Evolutionary conservation across 768 basidiomycete genomes (phyloP), one percentile per base, ranked within the genome.

Genomic region (Rhizopogon sp.): DNA sequence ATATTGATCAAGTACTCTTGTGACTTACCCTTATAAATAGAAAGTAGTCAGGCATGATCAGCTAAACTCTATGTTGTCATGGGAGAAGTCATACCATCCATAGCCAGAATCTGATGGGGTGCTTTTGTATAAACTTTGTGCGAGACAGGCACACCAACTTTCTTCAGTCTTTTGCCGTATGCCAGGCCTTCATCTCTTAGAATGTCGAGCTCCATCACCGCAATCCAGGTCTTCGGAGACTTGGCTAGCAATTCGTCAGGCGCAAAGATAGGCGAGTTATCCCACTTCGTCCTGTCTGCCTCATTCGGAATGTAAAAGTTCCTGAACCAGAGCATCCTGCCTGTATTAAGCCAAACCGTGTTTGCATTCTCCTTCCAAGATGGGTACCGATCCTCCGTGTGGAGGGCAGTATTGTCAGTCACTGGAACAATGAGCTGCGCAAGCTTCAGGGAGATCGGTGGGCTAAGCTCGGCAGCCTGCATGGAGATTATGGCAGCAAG

Each of bases 361-460:
- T 82, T 70, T 14, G 72, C 71, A 61, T 87, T 88, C 56, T 80
- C 77, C 14, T 69, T 70, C 87, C 88, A 89, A 5, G 77, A 79
- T 16, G 64, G 66, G 59, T 80, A 74, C 5, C 65, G 67, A 14
- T 60, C 57, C 2, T 60, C 75, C 43, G 61, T 71, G 56, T 58
- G 73, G 72, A 62, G 62, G 6, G 83, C 82, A 14, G 88, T 89
- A 74, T 89, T 90, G 64, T 90, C 86, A 2, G 79, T 83, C 28
- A 89, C 87, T 0, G 88, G 88, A 4, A 89, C 88, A 42, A 88
- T 77, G 50, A 90, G 76, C 6, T 88, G 74, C 60, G 84, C 84
- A 68, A 85, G 82, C 3, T 77, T 59, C 44, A 88, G 64, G 3
- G 79, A 78, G 47, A 85, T 79, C 5, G 79, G 76, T 2, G 79